phyloP scores from a whole-genome alignment of 768 basidiomycete genomes.

The Fistulinella prunicolor region DNA sequence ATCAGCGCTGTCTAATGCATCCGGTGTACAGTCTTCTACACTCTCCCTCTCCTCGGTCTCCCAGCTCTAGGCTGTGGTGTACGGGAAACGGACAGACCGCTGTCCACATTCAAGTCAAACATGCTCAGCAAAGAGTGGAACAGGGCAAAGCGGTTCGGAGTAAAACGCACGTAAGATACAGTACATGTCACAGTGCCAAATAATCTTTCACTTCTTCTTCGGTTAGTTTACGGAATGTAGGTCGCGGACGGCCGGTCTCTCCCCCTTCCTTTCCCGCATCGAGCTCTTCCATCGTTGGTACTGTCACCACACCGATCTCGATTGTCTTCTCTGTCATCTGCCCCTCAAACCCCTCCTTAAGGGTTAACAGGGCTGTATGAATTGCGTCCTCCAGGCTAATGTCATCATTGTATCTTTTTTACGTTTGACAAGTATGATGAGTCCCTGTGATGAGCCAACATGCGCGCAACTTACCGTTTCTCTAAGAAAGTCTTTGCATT shows the following conservation, averaged over 20 bases:
- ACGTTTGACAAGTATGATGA: conserved; percentile 18
- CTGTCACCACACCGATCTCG: conserved; percentile 95
- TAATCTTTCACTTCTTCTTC: conserved; percentile 99
- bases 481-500: conserved; percentile 99
- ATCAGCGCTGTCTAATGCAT: conserved; percentile 20
- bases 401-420: conserved; percentile 95
- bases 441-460: conserved; percentile 20
- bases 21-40: not conserved
- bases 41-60: not conserved
- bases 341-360: conserved; percentile 99
- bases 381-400: conserved; percentile 98
- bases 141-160: conserved; percentile 14
- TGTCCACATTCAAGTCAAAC: conserved; percentile 10
- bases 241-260: conserved; percentile 66
- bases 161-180: conserved; percentile 32
- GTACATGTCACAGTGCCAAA: conserved; percentile 64
- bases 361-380: conserved; percentile 94
- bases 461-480: conserved; percentile 70
- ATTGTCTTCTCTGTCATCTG: conserved; percentile 99
- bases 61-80: not conserved
- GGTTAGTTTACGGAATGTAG: conserved; percentile 91
- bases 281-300: conserved; percentile 63
- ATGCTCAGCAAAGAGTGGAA: conserved; percentile 15
- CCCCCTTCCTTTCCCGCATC: conserved; percentile 66
- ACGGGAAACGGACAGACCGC: conserved; percentile 2